Evolutionary conservation across 2,329 filamentous ascomycete species (phyloP).

Genomic region (Talaromyces sp.): DNA sequence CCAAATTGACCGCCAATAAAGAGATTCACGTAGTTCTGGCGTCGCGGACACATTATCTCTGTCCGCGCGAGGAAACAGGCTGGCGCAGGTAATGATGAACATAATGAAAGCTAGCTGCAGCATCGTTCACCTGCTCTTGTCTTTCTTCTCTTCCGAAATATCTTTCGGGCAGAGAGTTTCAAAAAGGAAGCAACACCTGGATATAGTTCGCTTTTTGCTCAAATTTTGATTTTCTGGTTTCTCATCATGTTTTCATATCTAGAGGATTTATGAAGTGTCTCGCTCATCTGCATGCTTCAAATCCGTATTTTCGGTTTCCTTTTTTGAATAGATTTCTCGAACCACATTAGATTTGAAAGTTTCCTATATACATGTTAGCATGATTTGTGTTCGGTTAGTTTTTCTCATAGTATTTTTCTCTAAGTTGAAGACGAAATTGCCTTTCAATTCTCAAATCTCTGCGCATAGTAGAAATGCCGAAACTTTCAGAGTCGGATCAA

Average conservation of each 20-base stretch:
- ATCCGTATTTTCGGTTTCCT: neutral
- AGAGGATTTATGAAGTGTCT: slow-evolving; percentile 10
- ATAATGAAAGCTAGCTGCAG: neutral
- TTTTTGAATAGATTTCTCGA: neutral
- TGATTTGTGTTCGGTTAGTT: neutral
- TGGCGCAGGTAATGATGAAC: neutral
- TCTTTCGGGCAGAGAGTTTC: neutral
- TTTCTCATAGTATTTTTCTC: neutral
- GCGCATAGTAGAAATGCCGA: neutral
- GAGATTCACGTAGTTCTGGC: slow-evolving; percentile 3
- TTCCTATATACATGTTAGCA: neutral
- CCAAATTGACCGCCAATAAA: neutral
- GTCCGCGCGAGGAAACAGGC: neutral
- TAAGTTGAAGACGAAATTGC: neutral
- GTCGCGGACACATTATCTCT: neutral
- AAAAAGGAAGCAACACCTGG: slow-evolving; percentile 4
- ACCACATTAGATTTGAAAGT: neutral
- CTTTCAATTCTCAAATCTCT: neutral
- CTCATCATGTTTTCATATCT: slow-evolving; percentile 3
- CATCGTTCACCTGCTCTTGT: slow-evolving; percentile 5
- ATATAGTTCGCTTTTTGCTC: neutral
- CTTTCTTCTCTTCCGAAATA: neutral
- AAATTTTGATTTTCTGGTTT: neutral
- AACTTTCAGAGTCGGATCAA: neutral
- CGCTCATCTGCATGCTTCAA: neutral